Evolutionary conservation across 1,139 yeast genomes (phyloP).

Genomic region (Kurtzmaniella quercitrusa): DNA sequence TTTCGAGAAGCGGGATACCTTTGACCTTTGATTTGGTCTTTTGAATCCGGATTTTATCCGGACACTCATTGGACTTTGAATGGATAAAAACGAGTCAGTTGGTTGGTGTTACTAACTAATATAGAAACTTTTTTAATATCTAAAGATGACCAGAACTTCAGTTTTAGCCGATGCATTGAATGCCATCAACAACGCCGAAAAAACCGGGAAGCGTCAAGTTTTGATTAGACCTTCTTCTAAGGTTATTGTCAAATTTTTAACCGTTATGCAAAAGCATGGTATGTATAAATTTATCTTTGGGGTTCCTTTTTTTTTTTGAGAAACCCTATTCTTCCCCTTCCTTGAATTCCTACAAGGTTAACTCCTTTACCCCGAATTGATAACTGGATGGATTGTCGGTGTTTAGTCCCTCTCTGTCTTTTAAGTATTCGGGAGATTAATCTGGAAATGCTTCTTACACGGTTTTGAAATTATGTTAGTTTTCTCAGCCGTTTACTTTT

Average conservation of each 20-base stretch:
- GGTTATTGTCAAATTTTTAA: conserved; percentile 93
- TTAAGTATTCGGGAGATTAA: conserved; percentile 91
- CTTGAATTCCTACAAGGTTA: too few species aligned
- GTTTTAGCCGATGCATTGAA: conserved; percentile 99
- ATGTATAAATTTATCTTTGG: too few species aligned
- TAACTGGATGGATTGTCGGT: conserved; percentile 97
- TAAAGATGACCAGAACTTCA: conserved; percentile 92
- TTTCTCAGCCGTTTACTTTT: conserved; percentile 63
- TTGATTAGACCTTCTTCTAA: conserved; percentile 98
- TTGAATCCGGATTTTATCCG: conserved; percentile 28
- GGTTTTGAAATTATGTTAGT: conserved; percentile 35
- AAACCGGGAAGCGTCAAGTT: conserved; percentile 99
- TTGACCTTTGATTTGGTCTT: conserved; percentile 18
- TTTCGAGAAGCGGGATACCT: conserved; percentile 31
- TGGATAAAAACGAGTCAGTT: conserved; percentile 2
- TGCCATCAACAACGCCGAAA: conserved; percentile 98
- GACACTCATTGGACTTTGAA: conserved; percentile 37
- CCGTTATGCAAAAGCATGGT: conserved; percentile 98
- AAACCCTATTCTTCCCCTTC: too few species aligned
- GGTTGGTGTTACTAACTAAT: conserved; percentile 4
- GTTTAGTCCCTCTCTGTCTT: conserved; percentile 93
- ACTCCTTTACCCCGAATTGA: conserved; percentile 65
- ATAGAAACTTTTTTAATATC: conserved; percentile 9
- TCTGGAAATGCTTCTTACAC: conserved; percentile 78
- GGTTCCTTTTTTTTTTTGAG: too few species aligned